Conservation (phyloP, 345 rosid genomes). For the Raphanus raphanistrum region DNA sequence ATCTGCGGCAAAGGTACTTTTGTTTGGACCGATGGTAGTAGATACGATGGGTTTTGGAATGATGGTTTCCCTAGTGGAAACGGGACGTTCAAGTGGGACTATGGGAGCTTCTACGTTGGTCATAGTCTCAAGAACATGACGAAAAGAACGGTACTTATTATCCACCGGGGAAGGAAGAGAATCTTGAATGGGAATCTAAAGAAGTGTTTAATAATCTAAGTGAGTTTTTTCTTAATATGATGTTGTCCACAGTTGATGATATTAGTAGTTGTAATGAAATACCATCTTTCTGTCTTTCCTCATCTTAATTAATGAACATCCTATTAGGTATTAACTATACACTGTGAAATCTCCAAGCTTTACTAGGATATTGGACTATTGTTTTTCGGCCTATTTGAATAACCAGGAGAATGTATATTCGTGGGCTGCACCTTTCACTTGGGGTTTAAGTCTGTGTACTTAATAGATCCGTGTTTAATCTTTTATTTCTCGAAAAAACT, state of each 20-base stretch:
- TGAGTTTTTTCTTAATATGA: neutral
- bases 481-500: too few relatives aligned
- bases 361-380: too few relatives aligned
- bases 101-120: slow-evolving; percentile 79
- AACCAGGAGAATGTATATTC: too few relatives aligned
- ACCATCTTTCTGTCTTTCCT: neutral
- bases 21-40: slow-evolving; percentile 62
- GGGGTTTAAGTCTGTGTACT: too few relatives aligned
- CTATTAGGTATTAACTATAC: neutral
- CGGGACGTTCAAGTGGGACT: slow-evolving; percentile 72
- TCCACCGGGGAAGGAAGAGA: slow-evolving; percentile 47
- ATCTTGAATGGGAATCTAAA: slow-evolving; percentile 68
- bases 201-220: slow-evolving; percentile 45
- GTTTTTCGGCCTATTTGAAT: too few relatives aligned
- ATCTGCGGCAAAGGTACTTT: slow-evolving; percentile 71
- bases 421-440: too few relatives aligned
- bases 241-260: too few relatives aligned
- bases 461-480: too few relatives aligned
- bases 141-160: slow-evolving; percentile 75
- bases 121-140: slow-evolving; percentile 70
- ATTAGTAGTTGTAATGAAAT: too few relatives aligned
- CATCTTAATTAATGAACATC: neutral
- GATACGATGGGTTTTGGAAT: slow-evolving; percentile 80
- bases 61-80: slow-evolving; percentile 71
- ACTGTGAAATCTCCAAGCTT: too few relatives aligned